phyloP scores from a whole-genome alignment of 2,329 filamentous ascomycete species.

The Plenodomus biglobosus region DNA sequence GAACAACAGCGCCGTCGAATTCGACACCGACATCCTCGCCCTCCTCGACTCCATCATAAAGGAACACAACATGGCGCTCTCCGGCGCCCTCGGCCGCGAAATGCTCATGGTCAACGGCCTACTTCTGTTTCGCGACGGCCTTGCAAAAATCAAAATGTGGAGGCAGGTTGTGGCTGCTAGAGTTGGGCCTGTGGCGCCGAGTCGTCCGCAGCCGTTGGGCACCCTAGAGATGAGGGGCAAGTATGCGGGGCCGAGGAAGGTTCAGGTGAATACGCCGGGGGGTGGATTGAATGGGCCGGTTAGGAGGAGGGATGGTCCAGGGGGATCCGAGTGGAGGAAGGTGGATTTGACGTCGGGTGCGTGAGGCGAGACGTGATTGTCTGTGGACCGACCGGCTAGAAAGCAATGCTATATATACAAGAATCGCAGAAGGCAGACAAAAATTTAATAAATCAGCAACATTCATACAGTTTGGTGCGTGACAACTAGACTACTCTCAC shows the following conservation, averaged over 20 bases:
- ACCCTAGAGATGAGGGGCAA: not conserved
- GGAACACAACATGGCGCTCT: slow-evolving; percentile 24
- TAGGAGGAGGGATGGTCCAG: not conserved
- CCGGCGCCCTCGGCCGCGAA: slow-evolving; percentile 29
- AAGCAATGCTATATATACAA: too few species aligned
- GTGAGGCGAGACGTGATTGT: too few species aligned
- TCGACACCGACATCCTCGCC: slow-evolving; percentile 53
- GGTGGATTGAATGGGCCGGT: not conserved
- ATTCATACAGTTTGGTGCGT: too few species aligned
- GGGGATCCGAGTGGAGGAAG: not conserved
- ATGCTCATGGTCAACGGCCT: slow-evolving; percentile 38
- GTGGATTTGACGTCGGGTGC: not conserved
- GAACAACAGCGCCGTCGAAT: slow-evolving; percentile 62
- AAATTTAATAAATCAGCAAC: too few species aligned
- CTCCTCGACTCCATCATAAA: slow-evolving; percentile 43
- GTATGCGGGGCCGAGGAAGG: not conserved
- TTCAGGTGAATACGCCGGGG: not conserved
- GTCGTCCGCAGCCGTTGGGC: too few species aligned
- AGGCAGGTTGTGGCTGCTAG: slow-evolving; percentile 28
- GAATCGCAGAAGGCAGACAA: too few species aligned
- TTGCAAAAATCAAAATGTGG: slow-evolving; percentile 38
- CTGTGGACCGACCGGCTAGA: too few species aligned
- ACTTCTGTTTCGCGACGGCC: slow-evolving; percentile 38
- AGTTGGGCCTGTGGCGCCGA: slow-evolving; percentile 26
- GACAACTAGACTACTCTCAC: too few species aligned